Percentiles rank a stretch among this genome's conserved stretches.
These are phyloP conservation scores for Claviceps digitariae DNA, from an alignment of 2,329 filamentous ascomycete species.

Conservation along the genomic window DNA sequence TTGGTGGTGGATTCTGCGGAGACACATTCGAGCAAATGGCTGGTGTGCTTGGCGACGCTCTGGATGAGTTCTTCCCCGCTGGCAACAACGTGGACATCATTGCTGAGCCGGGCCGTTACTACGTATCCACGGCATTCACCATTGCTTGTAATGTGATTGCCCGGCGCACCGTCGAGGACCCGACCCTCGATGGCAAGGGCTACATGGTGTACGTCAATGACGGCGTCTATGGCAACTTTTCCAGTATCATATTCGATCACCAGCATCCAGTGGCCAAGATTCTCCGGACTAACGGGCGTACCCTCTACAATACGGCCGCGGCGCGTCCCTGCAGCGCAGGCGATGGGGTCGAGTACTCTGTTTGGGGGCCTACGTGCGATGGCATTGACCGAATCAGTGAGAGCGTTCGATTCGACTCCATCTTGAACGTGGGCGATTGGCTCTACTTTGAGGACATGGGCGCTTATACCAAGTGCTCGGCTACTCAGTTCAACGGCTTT, in stretches of 20 bases:
- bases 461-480: slow-evolving; percentile 95
- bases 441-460: slow-evolving; percentile 99
- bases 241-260: slow-evolving; percentile 98
- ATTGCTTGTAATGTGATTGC: slow-evolving; percentile 94
- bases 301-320: slow-evolving; percentile 42
- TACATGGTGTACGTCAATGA: slow-evolving; percentile 99
- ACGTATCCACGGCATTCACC: slow-evolving; percentile 85
- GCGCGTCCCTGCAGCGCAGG: slow-evolving; percentile 32
- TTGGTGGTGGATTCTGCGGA: slow-evolving; percentile 83
- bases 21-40: slow-evolving; percentile 92
- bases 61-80: slow-evolving; percentile 80
- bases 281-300: slow-evolving; percentile 47
- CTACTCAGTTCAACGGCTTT: slow-evolving; percentile 96
- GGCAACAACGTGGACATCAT: slow-evolving; percentile 64
- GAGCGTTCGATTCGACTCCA: slow-evolving; percentile 61
- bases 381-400: slow-evolving; percentile 90
- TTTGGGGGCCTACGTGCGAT: slow-evolving; percentile 97
- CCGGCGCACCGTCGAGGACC: slow-evolving; percentile 72
- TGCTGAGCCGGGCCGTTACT: slow-evolving; percentile 92
- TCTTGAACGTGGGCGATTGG: slow-evolving; percentile 90
- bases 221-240: slow-evolving; percentile 96
- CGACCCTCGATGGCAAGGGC: slow-evolving; percentile 48
- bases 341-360: slow-evolving; percentile 66
- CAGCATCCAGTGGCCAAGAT: slow-evolving; percentile 81
- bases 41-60: slow-evolving; percentile 58